These are phyloP conservation scores for Penicillium taxi DNA, from an alignment of 495 filamentous ascomycete species.

Conservation along the genomic window DNA sequence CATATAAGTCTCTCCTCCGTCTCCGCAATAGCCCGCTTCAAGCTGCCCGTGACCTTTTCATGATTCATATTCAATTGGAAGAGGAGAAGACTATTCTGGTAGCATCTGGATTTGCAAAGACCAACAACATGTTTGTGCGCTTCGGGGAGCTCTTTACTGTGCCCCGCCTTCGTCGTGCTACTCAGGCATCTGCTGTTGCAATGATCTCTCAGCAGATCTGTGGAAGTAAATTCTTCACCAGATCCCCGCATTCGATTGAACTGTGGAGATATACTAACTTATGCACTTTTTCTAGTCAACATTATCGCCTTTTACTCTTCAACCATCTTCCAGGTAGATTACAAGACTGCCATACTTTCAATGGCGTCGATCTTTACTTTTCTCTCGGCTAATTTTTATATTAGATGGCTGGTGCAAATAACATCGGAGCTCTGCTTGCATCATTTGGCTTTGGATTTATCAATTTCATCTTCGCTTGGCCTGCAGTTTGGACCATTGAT, in stretches of 20 bases:
- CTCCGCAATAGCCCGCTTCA: conserved; percentile 61
- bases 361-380: not conserved
- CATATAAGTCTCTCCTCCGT: conserved; percentile 51
- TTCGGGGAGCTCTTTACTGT: conserved; percentile 50
- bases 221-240: conserved; percentile 40
- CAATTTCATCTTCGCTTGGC: conserved; percentile 78
- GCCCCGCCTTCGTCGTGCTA: conserved; percentile 50
- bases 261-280: not conserved
- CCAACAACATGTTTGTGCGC: conserved; percentile 35
- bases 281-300: conserved; percentile 32
- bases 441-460: conserved; percentile 76
- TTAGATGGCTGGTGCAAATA: conserved; percentile 48
- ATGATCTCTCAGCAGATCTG: conserved; percentile 86
- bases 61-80: conserved; percentile 55
- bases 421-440: conserved; percentile 57
- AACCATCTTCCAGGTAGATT: conserved; percentile 50
- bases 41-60: conserved; percentile 70
- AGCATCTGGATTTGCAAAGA: conserved; percentile 12
- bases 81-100: conserved; percentile 28
- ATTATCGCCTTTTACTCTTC: conserved; percentile 84
- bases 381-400: not conserved
- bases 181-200: conserved; percentile 47
- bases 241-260: not conserved
- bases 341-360: not conserved
- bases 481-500: conserved; percentile 79